Base-by-base conservation (phyloP, 2,329 filamentous ascomycete species). In the Pseudopithomyces maydicus region DNA sequence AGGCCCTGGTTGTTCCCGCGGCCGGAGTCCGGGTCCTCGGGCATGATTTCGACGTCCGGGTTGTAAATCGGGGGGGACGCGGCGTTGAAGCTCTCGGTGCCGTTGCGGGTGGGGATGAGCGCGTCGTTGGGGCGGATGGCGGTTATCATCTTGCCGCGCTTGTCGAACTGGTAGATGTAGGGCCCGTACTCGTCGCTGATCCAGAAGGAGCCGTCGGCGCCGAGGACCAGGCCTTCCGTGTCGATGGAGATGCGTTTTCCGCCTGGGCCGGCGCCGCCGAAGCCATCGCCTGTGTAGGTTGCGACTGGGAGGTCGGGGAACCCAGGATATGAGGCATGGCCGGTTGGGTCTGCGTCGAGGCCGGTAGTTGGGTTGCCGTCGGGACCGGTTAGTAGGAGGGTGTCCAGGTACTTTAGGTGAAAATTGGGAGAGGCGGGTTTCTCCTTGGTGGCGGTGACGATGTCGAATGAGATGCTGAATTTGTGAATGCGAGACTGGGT, bases 1-100 rank as follows among this genome's bases (percentile, higher is more conserved):
- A 91, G 85, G n/a, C 89, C 89, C 70, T 90, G 88, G 72, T 92
- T 92, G 72, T 92, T 91, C 53, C 82, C 79, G 19, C 89, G 83
- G 12, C 89, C 89, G 0, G 82, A 82, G 1, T 81, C 79, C 0
- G 87, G 85, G 61, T 88, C 79, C 14, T 77, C 79, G 0, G 88
- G 88, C 2, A 72, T 74, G 2, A 85, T 80, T 10, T 75, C 69
- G 15, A 80, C 68, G 14, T 79, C 70, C 0, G 79, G 78, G 51
- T 85, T 72, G 67, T 89, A 90, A 47, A 84, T 77, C 3, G 88
- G 87, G 0, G 88, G 84, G 12, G 83, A 87, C 63, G 87, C 81
- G 11, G 88, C 84, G 50, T 82, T 85, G 79, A 90, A 91, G 63
- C 84, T 77, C 41, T 84, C 77, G 11, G 75, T 81, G 39, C 81